A percentile compares a stretch with the other conserved stretches of the same genome.
phyloP scores from a whole-genome alignment of 257 asterid species.

The Thymus quinquecostatus region DNA sequence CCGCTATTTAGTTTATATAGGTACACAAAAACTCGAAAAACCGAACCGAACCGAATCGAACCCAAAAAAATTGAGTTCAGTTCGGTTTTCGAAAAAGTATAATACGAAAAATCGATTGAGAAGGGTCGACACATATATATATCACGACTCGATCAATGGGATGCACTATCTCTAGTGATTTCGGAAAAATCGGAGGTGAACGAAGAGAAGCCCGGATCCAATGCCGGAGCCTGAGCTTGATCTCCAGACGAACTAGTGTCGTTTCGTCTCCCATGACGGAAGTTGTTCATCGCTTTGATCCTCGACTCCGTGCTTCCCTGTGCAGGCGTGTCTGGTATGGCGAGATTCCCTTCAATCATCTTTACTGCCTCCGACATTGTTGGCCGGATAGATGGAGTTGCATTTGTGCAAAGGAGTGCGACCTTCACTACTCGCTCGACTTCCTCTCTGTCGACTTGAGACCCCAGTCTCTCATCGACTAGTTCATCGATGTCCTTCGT shows the following conservation, averaged over 20 bases:
- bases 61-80: no score
- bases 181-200: constrained; percentile 29
- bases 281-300: constrained; percentile 66
- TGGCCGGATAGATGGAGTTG: constrained; percentile 73
- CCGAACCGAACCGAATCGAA: no score
- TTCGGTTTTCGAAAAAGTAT: no score
- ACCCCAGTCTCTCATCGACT: constrained; percentile 57
- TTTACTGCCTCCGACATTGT: constrained; percentile 81
- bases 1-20: not conserved
- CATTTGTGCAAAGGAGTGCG: constrained; percentile 70
- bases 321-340: constrained; percentile 52
- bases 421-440: constrained; percentile 56
- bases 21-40: no score
- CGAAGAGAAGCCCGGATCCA: constrained; percentile 31
- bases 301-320: constrained; percentile 62
- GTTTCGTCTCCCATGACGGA: constrained; percentile 43
- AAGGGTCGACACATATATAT: not conserved
- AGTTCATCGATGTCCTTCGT: constrained; percentile 53
- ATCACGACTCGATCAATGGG: constrained; percentile 9
- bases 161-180: constrained; percentile 18
- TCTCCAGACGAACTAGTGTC: constrained; percentile 36
- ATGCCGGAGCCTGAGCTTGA: constrained; percentile 15
- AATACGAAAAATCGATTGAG: no score
- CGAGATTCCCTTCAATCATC: constrained; percentile 72
- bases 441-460: constrained; percentile 51